Evolutionary conservation across 2,329 filamentous ascomycete species (phyloP), one percentile per base, ranked within the genome.

Genomic region (Exophiala dermatitidis): DNA sequence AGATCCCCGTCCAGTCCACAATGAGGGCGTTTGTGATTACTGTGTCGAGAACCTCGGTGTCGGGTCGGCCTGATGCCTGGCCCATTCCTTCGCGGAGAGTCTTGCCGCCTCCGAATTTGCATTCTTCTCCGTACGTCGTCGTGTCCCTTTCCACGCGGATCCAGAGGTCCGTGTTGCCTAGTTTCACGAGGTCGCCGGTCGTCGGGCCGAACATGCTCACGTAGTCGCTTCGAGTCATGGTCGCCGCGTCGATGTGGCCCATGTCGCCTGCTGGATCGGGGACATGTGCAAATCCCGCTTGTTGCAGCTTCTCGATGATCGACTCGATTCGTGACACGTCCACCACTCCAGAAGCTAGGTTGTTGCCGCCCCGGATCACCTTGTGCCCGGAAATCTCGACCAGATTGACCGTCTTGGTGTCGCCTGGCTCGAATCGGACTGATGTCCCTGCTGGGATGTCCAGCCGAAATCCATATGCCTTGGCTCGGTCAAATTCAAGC

Each of bases 71-170:
- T 28, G 84, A 85, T 3, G 90, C 88, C 73, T 96, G 90, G 2
- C 90, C 91, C 90, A 97, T 97, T 32, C 91, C 91, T 69, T 97
- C 91, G 57, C 91, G 81, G 54, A 97, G 73, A 36, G 89, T 93
- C 77, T 97, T 97, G 44, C 91, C 91, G 42, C 91, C 91, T 10
- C 91, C 91, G 69, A 97, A 97, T 60, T 90, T 86, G 68, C 90
- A 96, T 72, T 97, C 91, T 59, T 97, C 91, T 5, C 91, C 91
- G 66, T 95, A 94, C 3, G 76, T 74, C 0, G 90, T 91, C 63
- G 85, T 74, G 66, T 97, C 91, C 58, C 83, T 85, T 72, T 97
- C 91, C 4, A 97, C 87, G 68, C 84, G 82, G 65, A 97, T 78
- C 90, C 90, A 96, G 6, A 97, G 76, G 67, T 95, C 85, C 2